Base-by-base conservation (phyloP, 495 filamentous ascomycete genomes). In the Penicillium crystallinum region DNA sequence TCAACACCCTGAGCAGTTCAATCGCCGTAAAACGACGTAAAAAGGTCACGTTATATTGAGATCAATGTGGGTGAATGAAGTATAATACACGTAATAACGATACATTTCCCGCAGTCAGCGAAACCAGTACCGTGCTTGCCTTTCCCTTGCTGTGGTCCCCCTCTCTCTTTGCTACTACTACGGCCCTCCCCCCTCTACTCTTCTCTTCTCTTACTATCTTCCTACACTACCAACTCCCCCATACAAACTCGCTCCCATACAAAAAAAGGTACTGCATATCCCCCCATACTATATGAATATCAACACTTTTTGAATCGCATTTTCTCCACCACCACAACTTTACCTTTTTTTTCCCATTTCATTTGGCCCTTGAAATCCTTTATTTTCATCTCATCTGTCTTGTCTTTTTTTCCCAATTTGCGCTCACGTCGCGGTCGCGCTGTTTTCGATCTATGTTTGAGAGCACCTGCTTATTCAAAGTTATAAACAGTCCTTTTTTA, bases 231-330 rank as follows among this genome's bases (percentile, higher is more conserved):
- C 61, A 66, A 46, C 57, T 67, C 77, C 68, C 78, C 73, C 80
- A 80, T 79, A 83, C 79, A 81, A 82, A 77, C 73, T 76, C 72
- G 67, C 74, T 74, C 77, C 77, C 75, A 69, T 66, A 75, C 64
- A 72, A 70, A 72, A n/a, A 74, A 75, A 68, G 72, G 65, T 72
- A 68, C 70, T 70, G 64, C 67, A 70, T 68, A 70, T 62, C 62
- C 61, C 59, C 57, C 43, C 53, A 48, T 67, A 31, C 60, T 60
- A 61, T 64, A 71, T 64, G 55, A 63, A 60, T 56, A 67, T 61
- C 68, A 57, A 57, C 62, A 57, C 53, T 47, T 50, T n/a, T 55
- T 52, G 44, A 31, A 52, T 36, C 64, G 54, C 56, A 39, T 45
- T 56, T 50, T 44, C 46, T 38, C 55, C 55, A 57, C 52, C 49